phyloP scores from a whole-genome alignment of 1,284 basidiomycete species.

The Boletus smithii region DNA sequence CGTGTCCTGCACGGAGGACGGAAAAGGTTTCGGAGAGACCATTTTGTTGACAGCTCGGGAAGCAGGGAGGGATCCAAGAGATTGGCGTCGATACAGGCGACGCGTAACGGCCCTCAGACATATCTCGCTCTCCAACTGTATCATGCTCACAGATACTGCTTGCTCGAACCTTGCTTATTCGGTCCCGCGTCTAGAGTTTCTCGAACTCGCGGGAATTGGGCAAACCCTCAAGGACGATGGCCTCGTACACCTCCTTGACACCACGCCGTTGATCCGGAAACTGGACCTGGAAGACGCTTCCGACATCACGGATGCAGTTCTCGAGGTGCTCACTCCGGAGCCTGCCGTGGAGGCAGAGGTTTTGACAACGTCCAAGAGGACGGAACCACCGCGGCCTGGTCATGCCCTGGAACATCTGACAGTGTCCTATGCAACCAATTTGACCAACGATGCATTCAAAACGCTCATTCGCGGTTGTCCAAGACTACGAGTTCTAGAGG shows the following conservation, averaged over 20 bases:
- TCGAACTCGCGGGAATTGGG: slow-evolving; percentile 81
- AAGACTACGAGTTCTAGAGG: slow-evolving; percentile 64
- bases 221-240: slow-evolving; percentile 66
- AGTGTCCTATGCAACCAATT: slow-evolving; percentile 62
- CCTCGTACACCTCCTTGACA: slow-evolving; percentile 66
- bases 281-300: slow-evolving; percentile 84
- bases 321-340: slow-evolving; percentile 63
- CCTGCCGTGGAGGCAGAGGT: neutral
- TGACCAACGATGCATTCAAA: slow-evolving; percentile 63
- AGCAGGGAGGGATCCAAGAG: slow-evolving; percentile 57
- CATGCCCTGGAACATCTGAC: slow-evolving; percentile 69
- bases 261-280: slow-evolving; percentile 67
- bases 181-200: slow-evolving; percentile 71
- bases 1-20: slow-evolving; percentile 51
- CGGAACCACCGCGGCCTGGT: slow-evolving; percentile 43
- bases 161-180: slow-evolving; percentile 70
- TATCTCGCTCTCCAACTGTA: slow-evolving; percentile 74
- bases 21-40: slow-evolving; percentile 34
- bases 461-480: slow-evolving; percentile 64
- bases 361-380: slow-evolving; percentile 4
- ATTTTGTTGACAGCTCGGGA: slow-evolving; percentile 59
- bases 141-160: slow-evolving; percentile 68
- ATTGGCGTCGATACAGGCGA: slow-evolving; percentile 49
- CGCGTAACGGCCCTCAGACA: slow-evolving; percentile 75
- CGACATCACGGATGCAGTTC: slow-evolving; percentile 70